Base-by-base conservation (phyloP, 495 filamentous ascomycete species). In the Neurospora sp. region DNA sequence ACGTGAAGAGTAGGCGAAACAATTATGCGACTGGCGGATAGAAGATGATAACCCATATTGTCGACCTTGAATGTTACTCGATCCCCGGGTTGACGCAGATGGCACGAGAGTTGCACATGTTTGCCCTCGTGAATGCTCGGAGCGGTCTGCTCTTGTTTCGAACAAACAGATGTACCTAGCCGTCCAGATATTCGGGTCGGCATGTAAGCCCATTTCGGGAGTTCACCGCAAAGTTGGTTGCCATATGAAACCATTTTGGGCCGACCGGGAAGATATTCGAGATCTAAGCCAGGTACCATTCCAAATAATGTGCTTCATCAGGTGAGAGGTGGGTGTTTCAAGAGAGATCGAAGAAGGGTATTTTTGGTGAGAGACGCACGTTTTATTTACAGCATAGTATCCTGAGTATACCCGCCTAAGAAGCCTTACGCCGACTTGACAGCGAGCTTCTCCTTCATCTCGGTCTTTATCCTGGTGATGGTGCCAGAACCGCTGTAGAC, bases 401-500 rank as follows among this genome's bases (percentile, higher is more conserved):
- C 54, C 27, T 62, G 54, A 62, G 54, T 35, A 35, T 0, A 62
- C 12, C 14, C 54, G 14, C 3, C 54, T 18, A 31, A 35, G 54
- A 1, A 18, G 54, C 27, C 54, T 62, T 35, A 62, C 6, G 54
- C 14, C 2, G 54, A 62, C 72, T 75, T 74, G n/a, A 70, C 44
- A 7, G 74, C 72, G 12, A 81, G 71, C 74, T 78, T 74, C 66
- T 91, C 85, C 71, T 88, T 87, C 89, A 99, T 90, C 84, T 98
- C 94, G 73, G 86, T 83, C 84, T 97, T 98, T 39, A 98, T 92
- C 72, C 92, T 86, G 31, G 92, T 94, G 59, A 97, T 87, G 0
- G 92, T 94, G 14, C 95, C 94, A 4, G 92, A 87, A 20, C 95
- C 96, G 4, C 92, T 92, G 78, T 96, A 99, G 8, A 93, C 90